Evolutionary conservation across 495 filamentous ascomycete genomes (phyloP), one percentile per base, ranked within the genome.

Genomic region (Hyaloscypha finlandica): DNA sequence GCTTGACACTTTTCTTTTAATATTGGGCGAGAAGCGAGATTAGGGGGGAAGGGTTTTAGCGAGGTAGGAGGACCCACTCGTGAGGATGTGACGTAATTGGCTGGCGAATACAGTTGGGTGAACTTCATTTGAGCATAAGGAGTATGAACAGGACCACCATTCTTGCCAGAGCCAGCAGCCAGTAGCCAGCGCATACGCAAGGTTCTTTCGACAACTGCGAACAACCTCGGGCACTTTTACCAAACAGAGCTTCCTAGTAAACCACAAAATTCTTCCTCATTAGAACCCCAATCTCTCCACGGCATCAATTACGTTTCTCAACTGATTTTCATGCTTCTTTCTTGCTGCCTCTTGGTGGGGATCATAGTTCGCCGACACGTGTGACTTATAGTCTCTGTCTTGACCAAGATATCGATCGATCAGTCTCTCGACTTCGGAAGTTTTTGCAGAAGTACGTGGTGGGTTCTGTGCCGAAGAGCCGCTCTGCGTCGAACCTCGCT

Each of bases 321-420:
- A 35, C 30, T 35, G 22, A 6, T 6, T 20, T 8, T 35, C 57
- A 20, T 19, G 30, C 9, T 22, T 20, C 14, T 3, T 5, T 29
- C 9, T 29, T 20, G 30, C 57, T 37, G 6, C 30, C 14, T 60
- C 30, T 37, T 60, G 57, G 35, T 60, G n/a, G 2, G n/a, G 57
- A n/a, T 60, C 35, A 29, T 42, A 60, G n/a, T n/a, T 33, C 19
- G 30, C n/a, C 35, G n/a, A 22, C 30, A 33, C n/a, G 30, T 60
- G 16, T 6, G 35, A 60, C 30, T 37, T 60, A 29, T 33, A 60
- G 14, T 60, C 57, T 42, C 57, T 42, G 22, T 33, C 32, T 37
- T 60, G 29, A 8, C 12, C 57, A 33, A 60, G 22, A 60, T 60
- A 42, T 37, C 31, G 31, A 60, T 33, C 53, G 53, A 56, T 56